Base-by-base conservation (phyloP, 2,329 filamentous ascomycete species). In the Sordariomycetes sp. region DNA sequence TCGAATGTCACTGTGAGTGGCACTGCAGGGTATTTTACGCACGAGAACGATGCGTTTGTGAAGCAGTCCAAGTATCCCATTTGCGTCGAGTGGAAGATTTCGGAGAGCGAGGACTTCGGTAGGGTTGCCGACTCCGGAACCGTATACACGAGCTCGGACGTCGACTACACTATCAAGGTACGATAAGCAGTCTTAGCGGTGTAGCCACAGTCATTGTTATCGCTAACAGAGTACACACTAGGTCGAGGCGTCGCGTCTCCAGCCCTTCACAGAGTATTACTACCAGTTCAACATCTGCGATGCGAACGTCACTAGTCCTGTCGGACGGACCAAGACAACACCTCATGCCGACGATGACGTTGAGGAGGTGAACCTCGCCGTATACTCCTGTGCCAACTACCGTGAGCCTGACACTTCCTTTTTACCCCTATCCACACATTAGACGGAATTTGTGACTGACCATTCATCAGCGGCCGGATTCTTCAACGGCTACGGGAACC, bases 91-190 rank as follows among this genome's bases (percentile, higher is more conserved):
- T 90, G 82, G 74, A 78, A 77, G 59, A 77, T 89, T 20, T 74
- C 76, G 13, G 69, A 70, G 20, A 74, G 77, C 62, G 65, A 74
- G 55, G 67, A 71, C 2, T 71, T 79, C 35, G 68, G 68, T 12
- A 64, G 71, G 2, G 70, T 80, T 10, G 79, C 80, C 2, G 73
- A 78, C 55, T 72, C 71, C 1, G 86, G 86, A 4, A 78, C 70
- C 35, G 84, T 77, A 1, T 88, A 83, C 64, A 90, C 86, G 0
- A 86, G 78, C 42, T 86, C 80, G 1, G 86, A 90, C 65, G 80
- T 90, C 53, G 87, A 90, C 65, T 90, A 85, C 65, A 90, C 86
- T 0, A 73, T 89, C 60, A 89, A 89, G 75, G 81, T 82, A 17
- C n/a, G 45, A 22, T 32, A 15, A 3, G 17, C 12, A 3, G 28